Conservation (phyloP, 169 alveolate species). For the Eimeria maxima region DNA sequence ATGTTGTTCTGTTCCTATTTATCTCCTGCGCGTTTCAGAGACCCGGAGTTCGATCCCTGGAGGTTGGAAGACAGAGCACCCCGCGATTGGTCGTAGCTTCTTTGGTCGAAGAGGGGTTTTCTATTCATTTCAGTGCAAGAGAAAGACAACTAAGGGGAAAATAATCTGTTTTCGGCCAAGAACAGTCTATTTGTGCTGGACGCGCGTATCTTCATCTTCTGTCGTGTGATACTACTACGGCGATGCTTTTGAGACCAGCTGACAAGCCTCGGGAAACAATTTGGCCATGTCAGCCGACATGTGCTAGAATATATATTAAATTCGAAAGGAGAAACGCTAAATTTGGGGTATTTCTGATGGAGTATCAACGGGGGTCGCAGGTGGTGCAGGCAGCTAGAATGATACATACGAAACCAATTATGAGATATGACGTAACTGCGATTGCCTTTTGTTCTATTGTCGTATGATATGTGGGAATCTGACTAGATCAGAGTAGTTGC, state of each 20-base stretch:
- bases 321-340: too few relatives aligned
- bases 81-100: not conserved
- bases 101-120: not conserved
- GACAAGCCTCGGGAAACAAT: too few relatives aligned
- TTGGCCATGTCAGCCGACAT: too few relatives aligned
- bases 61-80: not conserved
- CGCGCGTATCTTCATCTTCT: too few relatives aligned
- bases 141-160: too few relatives aligned
- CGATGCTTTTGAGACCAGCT: too few relatives aligned
- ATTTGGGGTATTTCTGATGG: not conserved
- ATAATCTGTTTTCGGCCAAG: too few relatives aligned
- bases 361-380: not conserved
- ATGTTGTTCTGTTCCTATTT: not conserved
- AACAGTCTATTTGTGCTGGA: too few relatives aligned
- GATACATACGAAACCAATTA: not conserved
- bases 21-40: not conserved
- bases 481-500: not conserved
- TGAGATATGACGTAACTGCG: too few relatives aligned
- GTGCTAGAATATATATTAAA: too few relatives aligned
- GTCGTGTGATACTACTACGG: too few relatives aligned
- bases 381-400: not conserved
- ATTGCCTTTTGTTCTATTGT: not conserved
- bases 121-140: not conserved
- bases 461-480: not conserved
- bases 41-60: not conserved